Evolutionary conservation across 2,329 filamentous ascomycete genomes (phyloP), one percentile per base, ranked within the genome.

Genomic region (Ascochyta rabiei): DNA sequence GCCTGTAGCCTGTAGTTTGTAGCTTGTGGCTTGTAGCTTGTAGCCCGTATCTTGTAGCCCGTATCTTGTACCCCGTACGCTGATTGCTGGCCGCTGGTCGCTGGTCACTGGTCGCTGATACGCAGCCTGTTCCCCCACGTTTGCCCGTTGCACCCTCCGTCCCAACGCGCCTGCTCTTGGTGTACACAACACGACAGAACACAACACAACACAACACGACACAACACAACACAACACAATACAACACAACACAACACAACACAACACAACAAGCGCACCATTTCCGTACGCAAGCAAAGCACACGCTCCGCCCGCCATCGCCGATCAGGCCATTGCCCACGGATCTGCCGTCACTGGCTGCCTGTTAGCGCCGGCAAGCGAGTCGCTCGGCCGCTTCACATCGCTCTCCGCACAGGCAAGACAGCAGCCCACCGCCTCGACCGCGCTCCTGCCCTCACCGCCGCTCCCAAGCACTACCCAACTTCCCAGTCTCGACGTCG

Each of bases 281-380:
- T 37, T 21, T 10, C 24, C 13, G 19, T 13, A 37, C 44, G 31
- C 46, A 23, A 37, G 31, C 35, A 43, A 9, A 9, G 26, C 28
- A 15, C 24, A 23, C 35, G 43, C 50, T 39, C 47, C 33, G 53
- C 46, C 46, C 46, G 44, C 43, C 46, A 59, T 53, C 56, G 44
- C 42, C 56, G 51, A 57, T 52, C 59, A 44, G 49, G 45, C 56
- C 48, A 46, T 38, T 40, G 44, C 33, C 47, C 45, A 41, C 31
- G 31, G 35, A 49, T 48, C 41, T 59, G 56, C 62, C 67, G 66
- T 69, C 69, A 65, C 64, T 53, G 56, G 60, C 62, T 63, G 60
- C 58, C 51, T 61, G 43, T 67, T 72, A 72, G 69, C 69, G 69
- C 68, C 65, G 53, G 59, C 58, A 69, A 66, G 66, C 66, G 64